Evolutionary conservation across 192 early-diverging fungal genomes (phyloP), one percentile per base, ranked within the genome.

Genomic region (Coemansia sp.): DNA sequence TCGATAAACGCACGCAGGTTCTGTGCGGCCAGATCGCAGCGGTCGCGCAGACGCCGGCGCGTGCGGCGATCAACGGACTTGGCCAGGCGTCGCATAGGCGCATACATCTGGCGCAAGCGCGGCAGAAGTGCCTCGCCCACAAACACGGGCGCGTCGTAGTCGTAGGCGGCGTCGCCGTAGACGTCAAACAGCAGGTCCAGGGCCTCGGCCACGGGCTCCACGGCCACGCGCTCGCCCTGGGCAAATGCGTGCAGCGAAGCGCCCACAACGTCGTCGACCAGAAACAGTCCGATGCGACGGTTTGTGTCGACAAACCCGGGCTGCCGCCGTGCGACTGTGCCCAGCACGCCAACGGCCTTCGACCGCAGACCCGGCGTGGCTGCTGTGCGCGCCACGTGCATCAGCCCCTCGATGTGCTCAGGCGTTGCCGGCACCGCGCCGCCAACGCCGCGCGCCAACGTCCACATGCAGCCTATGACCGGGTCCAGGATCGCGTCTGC

Each of bases 131-230:
- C 76, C 14, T 81, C 81, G 11, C 84, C 57, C 5, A 95, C 87
- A 79, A 85, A 97, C 0, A 94, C 91, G 1, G 90, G 86, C 30
- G 61, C 58, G 58, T 95, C 90, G 54, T 95, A 95, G 57, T 90
- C 87, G 62, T 81, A 95, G 9, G 50, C 82, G 22, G 61, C 75
- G 52, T 97, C 94, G 29, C 82, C 81, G 64, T 95, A 97, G 20
- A 95, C 83, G 57, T 97, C 94, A 55, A 80, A 95, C 30, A 97
- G 64, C 19, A 85, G 82, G 53, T 95, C 90, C 58, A 97, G 59
- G 0, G 85, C 87, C 62, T 95, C 93, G 1, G 83, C 64, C 11
- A 84, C 50, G 1, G 65, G 62, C 56, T 80, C 78, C 17, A 58
- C 42, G 5, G 30, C 46, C 4, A 17, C 29, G 35, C 39, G 41